These are phyloP conservation scores for Alternaria brassicae DNA, from an alignment of 2,329 filamentous ascomycete genomes.

Conservation along the genomic window DNA sequence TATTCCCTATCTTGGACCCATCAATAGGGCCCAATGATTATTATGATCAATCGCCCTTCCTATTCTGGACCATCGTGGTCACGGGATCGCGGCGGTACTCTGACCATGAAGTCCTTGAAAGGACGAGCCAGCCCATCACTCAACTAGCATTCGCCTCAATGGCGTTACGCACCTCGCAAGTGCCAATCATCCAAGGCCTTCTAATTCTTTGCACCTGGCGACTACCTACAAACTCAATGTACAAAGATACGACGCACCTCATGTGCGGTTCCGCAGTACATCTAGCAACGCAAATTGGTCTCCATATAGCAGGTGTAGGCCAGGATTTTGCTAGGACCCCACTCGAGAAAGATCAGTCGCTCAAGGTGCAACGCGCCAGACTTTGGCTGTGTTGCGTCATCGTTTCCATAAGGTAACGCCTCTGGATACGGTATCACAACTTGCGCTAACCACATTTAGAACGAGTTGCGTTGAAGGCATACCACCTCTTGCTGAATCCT, in stretches of 20 bases:
- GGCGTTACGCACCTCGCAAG: slow-evolving; percentile 46
- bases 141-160: slow-evolving; percentile 49
- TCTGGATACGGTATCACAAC: not conserved
- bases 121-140: slow-evolving; percentile 44
- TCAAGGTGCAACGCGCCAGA: slow-evolving; percentile 46
- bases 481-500: slow-evolving; percentile 45
- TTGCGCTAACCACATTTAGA: slow-evolving; percentile 26
- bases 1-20: slow-evolving; percentile 46
- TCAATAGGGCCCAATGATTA: slow-evolving; percentile 42
- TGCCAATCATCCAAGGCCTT: slow-evolving; percentile 51
- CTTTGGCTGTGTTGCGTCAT: slow-evolving; percentile 51
- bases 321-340: slow-evolving; percentile 52
- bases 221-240: slow-evolving; percentile 52
- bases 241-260: slow-evolving; percentile 51
- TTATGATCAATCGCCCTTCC: slow-evolving; percentile 44
- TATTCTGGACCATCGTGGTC: slow-evolving; percentile 53
- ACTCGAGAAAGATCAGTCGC: slow-evolving; percentile 45
- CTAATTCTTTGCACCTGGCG: slow-evolving; percentile 53
- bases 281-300: slow-evolving; percentile 52
- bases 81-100: slow-evolving; percentile 50
- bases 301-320: slow-evolving; percentile 50
- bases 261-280: slow-evolving; percentile 52
- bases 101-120: slow-evolving; percentile 46
- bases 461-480: slow-evolving; percentile 46
- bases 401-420: slow-evolving; percentile 44